A percentile compares a stretch with the other conserved stretches of the same genome.
Conservation (phyloP, 1,284 basidiomycete species). For the Schizopora paradoxa region DNA sequence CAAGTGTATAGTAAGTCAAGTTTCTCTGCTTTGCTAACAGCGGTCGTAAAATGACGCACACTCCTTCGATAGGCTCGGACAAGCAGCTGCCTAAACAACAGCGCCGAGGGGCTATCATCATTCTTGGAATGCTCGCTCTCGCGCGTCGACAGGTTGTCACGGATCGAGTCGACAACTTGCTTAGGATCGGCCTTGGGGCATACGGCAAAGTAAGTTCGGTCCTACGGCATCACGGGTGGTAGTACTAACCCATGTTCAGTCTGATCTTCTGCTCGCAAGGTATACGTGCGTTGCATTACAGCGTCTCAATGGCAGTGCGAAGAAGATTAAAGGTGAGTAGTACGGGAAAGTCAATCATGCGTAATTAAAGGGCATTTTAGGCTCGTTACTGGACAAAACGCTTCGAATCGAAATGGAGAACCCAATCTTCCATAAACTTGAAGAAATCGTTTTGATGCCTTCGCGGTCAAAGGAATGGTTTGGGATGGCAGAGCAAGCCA, state of each 20-base stretch:
- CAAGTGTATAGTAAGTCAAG: slow-evolving; percentile 80
- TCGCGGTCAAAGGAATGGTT: slow-evolving; percentile 92
- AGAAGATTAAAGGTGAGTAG: slow-evolving; percentile 87
- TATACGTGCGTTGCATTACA: slow-evolving; percentile 95
- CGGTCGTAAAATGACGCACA: background rate
- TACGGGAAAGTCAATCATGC: background rate
- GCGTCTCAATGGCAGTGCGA: slow-evolving; percentile 88
- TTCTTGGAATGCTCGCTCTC: slow-evolving; percentile 92
- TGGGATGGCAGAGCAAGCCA: slow-evolving; percentile 90
- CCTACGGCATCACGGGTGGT: background rate
- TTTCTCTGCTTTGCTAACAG: background rate
- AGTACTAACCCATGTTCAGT: slow-evolving; percentile 36
- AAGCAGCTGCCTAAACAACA: slow-evolving; percentile 76
- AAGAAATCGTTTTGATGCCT: slow-evolving; percentile 72
- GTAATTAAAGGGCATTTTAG: slow-evolving; percentile 31
- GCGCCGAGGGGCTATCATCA: slow-evolving; percentile 88
- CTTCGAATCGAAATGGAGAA: slow-evolving; percentile 87
- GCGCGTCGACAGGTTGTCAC: slow-evolving; percentile 83
- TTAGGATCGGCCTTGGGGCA: slow-evolving; percentile 86
- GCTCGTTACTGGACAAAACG: slow-evolving; percentile 84
- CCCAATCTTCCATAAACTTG: slow-evolving; percentile 79
- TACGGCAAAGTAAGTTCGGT: slow-evolving; percentile 62
- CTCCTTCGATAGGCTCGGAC: slow-evolving; percentile 50
- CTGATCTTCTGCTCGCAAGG: slow-evolving; percentile 83
- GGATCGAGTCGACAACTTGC: slow-evolving; percentile 80